Base-by-base conservation (phyloP, 1,139 yeast species). In the Starmera stellimalicola region DNA sequence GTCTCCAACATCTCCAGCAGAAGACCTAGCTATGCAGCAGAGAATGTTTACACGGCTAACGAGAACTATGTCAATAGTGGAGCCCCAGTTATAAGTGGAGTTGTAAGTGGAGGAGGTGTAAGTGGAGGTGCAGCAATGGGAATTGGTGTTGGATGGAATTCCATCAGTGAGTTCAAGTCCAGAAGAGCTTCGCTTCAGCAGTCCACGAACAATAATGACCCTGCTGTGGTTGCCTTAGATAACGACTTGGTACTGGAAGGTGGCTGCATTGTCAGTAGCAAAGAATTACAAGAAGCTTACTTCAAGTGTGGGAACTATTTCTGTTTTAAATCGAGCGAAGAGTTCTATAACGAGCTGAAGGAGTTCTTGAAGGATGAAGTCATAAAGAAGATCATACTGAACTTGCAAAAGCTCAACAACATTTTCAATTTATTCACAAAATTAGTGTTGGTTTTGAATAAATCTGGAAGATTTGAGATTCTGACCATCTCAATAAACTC, bases 381-480 rank as follows among this genome's bases (percentile, higher is more conserved):
- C 12, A 30, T 47, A 14, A 40, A 35, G 19, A 42, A 45, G 25
- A 41, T 47, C 15, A 35, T 46, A 4, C 19, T 48, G 6, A 47
- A 42, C 26, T 36, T 52, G 27, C 43, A 50, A 33, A 52, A 50
- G 32, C 35, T 45, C 17, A 50, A 50, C 38, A 47, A 47, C 29
- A 32, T 44, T 31, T 43, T 44, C 36, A 41, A 35, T 17, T 34
- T 50, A 25, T 30, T 41, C 29, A 57, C 55, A 33, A 67, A 69
- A 16, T 58, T 80, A 31, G 77, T 78, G 33, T 60, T 87, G 33
- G 93, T 88, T 20, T 78, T 83, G 37, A 82, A 91, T 59, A 91
- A 93, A 55, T 81, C 85, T 18, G 91, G 94, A 9, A 70, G 95
- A 40, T 63, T 82, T 40, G 98, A 91, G 53, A 82, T 88, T 3